A percentile compares a stretch with the other conserved stretches of the same genome.
phyloP scores from a whole-genome alignment of 2,329 filamentous ascomycete species.

The Fusarium nygamai region DNA sequence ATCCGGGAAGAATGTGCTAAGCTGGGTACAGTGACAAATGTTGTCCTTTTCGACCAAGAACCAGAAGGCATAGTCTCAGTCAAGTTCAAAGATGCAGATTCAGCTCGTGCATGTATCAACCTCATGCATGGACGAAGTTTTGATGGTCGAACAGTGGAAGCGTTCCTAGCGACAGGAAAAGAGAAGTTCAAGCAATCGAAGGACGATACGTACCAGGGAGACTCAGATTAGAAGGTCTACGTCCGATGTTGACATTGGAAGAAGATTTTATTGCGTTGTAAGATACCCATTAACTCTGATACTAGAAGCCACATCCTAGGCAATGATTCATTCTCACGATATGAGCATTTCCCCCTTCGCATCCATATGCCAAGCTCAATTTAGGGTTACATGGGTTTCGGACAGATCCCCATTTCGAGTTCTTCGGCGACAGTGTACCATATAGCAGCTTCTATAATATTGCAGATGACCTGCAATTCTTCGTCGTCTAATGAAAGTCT shows the following conservation, averaged over 20 bases:
- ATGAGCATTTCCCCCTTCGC: not conserved
- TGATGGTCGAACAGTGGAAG: slow-evolving; percentile 75
- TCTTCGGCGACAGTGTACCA: slow-evolving; percentile 69
- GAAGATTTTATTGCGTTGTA: slow-evolving; percentile 34
- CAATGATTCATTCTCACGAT: not conserved
- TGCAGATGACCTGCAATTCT: slow-evolving; percentile 73
- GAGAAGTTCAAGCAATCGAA: slow-evolving; percentile 79
- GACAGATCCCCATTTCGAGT: slow-evolving; percentile 48
- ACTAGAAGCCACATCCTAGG: slow-evolving; percentile 8
- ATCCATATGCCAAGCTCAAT: not conserved
- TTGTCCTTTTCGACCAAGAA: slow-evolving; percentile 90
- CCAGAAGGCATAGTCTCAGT: slow-evolving; percentile 85
- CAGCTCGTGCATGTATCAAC: slow-evolving; percentile 77
- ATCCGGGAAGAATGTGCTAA: slow-evolving; percentile 90
- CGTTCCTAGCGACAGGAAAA: slow-evolving; percentile 74
- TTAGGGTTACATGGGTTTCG: slow-evolving; percentile 18
- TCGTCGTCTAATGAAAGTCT: slow-evolving; percentile 57
- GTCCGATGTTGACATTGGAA: not conserved
- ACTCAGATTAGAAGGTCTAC: slow-evolving; percentile 44
- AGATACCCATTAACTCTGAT: slow-evolving; percentile 40
- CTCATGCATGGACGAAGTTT: slow-evolving; percentile 85
- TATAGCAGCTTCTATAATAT: slow-evolving; percentile 77
- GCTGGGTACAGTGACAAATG: slow-evolving; percentile 87
- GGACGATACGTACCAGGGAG: slow-evolving; percentile 60
- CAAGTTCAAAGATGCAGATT: slow-evolving; percentile 76